Base-by-base conservation (phyloP, 2,329 filamentous ascomycete genomes). In the Cordyceps cicadae region DNA sequence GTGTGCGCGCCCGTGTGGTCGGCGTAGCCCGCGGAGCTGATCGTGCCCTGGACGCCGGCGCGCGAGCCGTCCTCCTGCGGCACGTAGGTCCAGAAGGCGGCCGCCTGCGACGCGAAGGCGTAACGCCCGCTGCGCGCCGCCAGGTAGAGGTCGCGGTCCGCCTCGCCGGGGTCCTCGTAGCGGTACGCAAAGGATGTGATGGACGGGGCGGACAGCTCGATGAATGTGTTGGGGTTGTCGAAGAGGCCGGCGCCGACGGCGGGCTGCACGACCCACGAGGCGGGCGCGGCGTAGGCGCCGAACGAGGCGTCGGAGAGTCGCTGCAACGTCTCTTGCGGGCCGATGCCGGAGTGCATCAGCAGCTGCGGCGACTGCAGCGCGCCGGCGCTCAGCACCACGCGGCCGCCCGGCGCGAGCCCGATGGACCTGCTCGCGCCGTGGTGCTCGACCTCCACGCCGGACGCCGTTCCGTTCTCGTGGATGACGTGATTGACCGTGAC, bases 151-250 rank as follows among this genome's bases (percentile, higher is more conserved):
- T 77, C 70, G 46, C 67, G 66, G 62, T 83, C 81, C 0, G 67
- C 64, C 1, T 72, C 58, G 1, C 72, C 67, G 0, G 80, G 79
- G 49, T 75, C 66, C 45, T 72, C 67, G 69, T 82, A 83, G 55
- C 70, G 73, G 66, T 81, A 76, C 11, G 66, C 70, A 67, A 80
- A 82, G 0, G 80, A 79, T n/a, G 76, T 60, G 53, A 83, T 67
- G 3, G 68, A 63, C 1, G 77, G 72, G 3, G 70, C 70, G 1
- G 72, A 72, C 1, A 82, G 71, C 64, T 79, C 76, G 67, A 82
- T 79, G 63, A 79, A 81, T 1, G 80, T 82, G 63, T 82, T 82
- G 5, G 81, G 79, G 65, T 83, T 83, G 66, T 82, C 80, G 63
- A 81, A 83, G 32, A 83, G 75, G 39, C 76, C 76, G 15, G 74